Conservation (phyloP, 139 green algal genomes). For the Nannochloris sp. region DNA sequence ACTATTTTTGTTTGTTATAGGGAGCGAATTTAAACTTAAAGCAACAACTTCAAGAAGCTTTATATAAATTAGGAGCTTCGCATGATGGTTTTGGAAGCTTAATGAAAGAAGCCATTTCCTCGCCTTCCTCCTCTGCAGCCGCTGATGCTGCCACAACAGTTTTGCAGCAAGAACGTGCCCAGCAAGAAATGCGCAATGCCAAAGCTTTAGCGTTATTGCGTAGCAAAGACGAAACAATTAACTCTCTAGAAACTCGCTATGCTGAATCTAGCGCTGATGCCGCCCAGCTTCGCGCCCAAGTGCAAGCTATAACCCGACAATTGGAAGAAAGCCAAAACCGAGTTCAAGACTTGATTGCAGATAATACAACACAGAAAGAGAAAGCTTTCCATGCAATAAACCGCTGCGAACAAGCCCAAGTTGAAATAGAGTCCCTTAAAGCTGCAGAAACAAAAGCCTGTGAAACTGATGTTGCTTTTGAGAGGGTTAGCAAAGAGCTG, state of each 20-base stretch:
- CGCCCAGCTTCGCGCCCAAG: neutral
- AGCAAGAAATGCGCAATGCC: constrained; percentile 4
- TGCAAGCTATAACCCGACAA: neutral
- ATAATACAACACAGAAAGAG: neutral
- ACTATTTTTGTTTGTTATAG: constrained; percentile 17
- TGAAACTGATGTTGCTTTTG: neutral
- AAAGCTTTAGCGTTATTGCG: neutral
- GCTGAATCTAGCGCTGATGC: neutral
- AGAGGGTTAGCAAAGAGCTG: neutral
- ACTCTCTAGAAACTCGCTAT: neutral
- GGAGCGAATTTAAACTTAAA: constrained; percentile 24
- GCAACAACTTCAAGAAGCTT: constrained; percentile 10
- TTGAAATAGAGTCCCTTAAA: neutral
- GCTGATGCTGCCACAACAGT: neutral
- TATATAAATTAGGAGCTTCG: constrained; percentile 12
- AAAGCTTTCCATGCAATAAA: neutral
- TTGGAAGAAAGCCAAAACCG: neutral
- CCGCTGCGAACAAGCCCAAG: neutral
- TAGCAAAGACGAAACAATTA: neutral
- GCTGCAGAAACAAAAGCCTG: neutral
- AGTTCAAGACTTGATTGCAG: neutral
- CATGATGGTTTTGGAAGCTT: neutral
- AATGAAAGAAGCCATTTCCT: too few relatives aligned
- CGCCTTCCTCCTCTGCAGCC: neutral
- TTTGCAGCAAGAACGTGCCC: neutral